Base-by-base conservation (phyloP, 2,329 filamentous ascomycete species). In the Emergomyces orientalis region DNA sequence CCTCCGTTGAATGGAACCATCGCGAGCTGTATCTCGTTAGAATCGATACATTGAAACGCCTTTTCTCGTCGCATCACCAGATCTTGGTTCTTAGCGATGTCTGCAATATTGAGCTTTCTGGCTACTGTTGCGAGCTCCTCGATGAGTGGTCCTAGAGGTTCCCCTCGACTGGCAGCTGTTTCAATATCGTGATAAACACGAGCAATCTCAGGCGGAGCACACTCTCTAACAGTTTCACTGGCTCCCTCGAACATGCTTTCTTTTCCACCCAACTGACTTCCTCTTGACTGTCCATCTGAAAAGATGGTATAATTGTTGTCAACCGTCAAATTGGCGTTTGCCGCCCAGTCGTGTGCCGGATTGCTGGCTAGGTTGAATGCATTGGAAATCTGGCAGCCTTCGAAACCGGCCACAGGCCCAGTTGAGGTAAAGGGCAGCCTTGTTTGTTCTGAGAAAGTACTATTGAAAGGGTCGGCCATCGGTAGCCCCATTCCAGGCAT, bases 161-260 rank as follows among this genome's bases (percentile, higher is more conserved):
- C 69, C 19, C 70, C 70, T 13, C 66, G 67, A 54, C 67, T 69
- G 34, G 67, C 70, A 22, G 72, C 71, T 52, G 69, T 66, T 63
- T 73, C 71, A 19, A 74, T 74, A 27, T 66, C 69, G 34, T 65
- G 66, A 60, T 74, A 72, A 34, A 74, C 47, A n/a, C 63, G 63
- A 27, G 65, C 67, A 61, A 75, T 64, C 14, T 71, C 68, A 8
- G 64, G 55, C 7, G 68, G 66, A 27, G 67, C 57, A 30, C 62
- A 52, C 25, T 63, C 65, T 6, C 41, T 61, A 17, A 63, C 59
- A 25, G 62, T 52, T 47, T 60, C 51, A 64, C 64, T 66, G 59
- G 22, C 14, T 13, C 27, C 32, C 59, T 22, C n/a, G 19, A 39
- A 22, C 32, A 17, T 25, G 43, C 11, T 49, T 41, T 14, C 34